Base-by-base conservation (phyloP, 345 rosid genomes). In the Eucalyptus tenuipes region DNA sequence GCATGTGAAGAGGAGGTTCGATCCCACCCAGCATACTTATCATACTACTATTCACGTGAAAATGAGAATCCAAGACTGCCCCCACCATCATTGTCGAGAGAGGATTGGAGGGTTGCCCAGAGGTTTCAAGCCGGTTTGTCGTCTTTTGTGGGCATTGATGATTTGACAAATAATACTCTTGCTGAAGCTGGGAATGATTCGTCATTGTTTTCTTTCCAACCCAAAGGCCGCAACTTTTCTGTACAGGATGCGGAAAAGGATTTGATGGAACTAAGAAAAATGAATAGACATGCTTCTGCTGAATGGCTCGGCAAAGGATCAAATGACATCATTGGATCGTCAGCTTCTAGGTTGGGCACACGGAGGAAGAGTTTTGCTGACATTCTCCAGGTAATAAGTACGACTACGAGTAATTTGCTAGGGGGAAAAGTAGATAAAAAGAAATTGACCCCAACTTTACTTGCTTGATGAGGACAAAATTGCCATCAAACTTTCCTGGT, bases 341-440 rank as follows among this genome's bases (percentile, higher is more conserved):
- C 94, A 86, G 91, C 91, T 68, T 81, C 91, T 88, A 95, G 94
- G 59, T 91, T 97, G 91, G 97, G 97, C 27, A 87, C 93, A 3
- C 95, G 98, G 94, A 94, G 96, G 94, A 98, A 94, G 94, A 98
- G 99, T 93, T 97, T 96, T 90, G 97, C 99, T 27, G 99, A 98
- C 94, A 97, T 96, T 89, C 96, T 98, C 91, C 99, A 96, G 98
- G 99, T 96, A 89, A 80, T 79, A 24, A 84, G 37, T 71, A n/a
- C 7, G 7, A 6, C 49, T 66, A 71, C 3, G 33, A 24, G 47
- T 27, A 31, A 47, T 47, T 25, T 64, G 53, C 40, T 13, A 48
- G 64, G 44, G 59, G 44, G 57, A 18, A 40, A 75, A 40, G 47
- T 44, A 20, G 84, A 75, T 75, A 20, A 40, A 37, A 75, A 75